These are phyloP conservation scores for Cladosporium halotolerans DNA, from an alignment of 2,329 filamentous ascomycete species.

Conservation along the genomic window DNA sequence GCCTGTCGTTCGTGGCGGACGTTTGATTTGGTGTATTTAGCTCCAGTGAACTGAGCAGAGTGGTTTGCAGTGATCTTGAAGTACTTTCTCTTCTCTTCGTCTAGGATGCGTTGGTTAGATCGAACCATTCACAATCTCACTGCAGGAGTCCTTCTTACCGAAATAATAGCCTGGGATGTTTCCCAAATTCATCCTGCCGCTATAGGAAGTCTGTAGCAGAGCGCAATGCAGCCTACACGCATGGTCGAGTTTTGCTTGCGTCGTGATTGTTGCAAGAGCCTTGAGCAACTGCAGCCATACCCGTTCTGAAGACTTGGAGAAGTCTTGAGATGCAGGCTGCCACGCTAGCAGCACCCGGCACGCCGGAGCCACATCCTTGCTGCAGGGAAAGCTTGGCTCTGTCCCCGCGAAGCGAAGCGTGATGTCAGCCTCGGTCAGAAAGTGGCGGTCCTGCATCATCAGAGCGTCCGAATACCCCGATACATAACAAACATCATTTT, in stretches of 20 bases:
- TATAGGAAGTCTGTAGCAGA: not conserved
- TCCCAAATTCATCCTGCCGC: conserved; percentile 33
- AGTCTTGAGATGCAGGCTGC: no score
- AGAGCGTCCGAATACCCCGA: not conserved
- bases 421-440: not conserved
- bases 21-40: conserved; percentile 38
- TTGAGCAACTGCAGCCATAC: no score
- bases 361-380: no score
- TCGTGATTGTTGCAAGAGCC: no score
- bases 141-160: conserved; percentile 21
- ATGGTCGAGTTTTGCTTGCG: not conserved
- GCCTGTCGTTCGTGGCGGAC: conserved; percentile 31
- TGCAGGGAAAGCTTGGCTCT: no score
- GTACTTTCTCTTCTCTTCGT: conserved; percentile 44
- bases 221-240: not conserved
- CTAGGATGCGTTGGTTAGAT: conserved; percentile 11
- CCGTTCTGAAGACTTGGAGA: no score
- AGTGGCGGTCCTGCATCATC: not conserved
- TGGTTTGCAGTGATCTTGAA: conserved; percentile 41
- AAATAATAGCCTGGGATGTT: conserved; percentile 46
- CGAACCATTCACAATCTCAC: no score
- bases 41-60: conserved; percentile 24
- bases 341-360: no score
- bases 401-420: not conserved
- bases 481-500: not conserved